Conservation (phyloP, 2,329 filamentous ascomycete genomes). For the Pseudogymnoascus verrucosus region DNA sequence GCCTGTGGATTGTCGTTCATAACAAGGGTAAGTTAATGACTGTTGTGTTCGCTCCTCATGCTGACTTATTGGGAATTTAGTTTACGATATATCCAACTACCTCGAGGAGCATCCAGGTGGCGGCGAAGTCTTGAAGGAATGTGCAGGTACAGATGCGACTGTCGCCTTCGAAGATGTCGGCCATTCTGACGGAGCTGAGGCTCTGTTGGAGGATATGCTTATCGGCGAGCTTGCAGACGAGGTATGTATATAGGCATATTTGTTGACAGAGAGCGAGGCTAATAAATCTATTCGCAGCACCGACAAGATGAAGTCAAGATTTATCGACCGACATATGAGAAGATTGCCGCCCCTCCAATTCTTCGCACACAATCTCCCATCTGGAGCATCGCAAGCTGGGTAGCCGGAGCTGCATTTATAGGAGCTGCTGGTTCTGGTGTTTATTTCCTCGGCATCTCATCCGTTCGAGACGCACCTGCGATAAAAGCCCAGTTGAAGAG, state of each 20-base stretch:
- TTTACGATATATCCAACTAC: conserved; percentile 52
- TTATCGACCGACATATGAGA: conserved; percentile 9
- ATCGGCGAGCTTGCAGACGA: conserved; percentile 48
- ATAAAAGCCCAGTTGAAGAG: neutral
- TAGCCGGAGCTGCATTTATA: neutral
- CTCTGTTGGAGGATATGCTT: conserved; percentile 52
- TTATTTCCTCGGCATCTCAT: neutral
- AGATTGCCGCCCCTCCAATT: neutral
- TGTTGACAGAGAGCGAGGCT: conserved; percentile 7
- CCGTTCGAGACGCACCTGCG: neutral
- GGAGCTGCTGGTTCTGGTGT: neutral
- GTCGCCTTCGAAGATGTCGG: conserved; percentile 78
- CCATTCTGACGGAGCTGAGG: conserved; percentile 68
- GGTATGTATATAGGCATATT: conserved; percentile 31
- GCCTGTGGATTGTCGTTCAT: conserved; percentile 49
- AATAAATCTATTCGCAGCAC: neutral
- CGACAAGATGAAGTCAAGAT: conserved; percentile 6
- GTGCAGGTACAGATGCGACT: conserved; percentile 69
- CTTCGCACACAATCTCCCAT: neutral
- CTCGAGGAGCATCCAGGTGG: conserved; percentile 60
- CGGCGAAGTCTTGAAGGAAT: conserved; percentile 68
- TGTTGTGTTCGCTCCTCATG: neutral
- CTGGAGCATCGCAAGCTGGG: neutral
- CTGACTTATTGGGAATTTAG: conserved; percentile 26
- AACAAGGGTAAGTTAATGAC: conserved; percentile 37